Evolutionary conservation across 169 alveolate genomes (phyloP), one percentile per base, ranked within the genome.

Genomic region (Hepatocystis sp.): DNA sequence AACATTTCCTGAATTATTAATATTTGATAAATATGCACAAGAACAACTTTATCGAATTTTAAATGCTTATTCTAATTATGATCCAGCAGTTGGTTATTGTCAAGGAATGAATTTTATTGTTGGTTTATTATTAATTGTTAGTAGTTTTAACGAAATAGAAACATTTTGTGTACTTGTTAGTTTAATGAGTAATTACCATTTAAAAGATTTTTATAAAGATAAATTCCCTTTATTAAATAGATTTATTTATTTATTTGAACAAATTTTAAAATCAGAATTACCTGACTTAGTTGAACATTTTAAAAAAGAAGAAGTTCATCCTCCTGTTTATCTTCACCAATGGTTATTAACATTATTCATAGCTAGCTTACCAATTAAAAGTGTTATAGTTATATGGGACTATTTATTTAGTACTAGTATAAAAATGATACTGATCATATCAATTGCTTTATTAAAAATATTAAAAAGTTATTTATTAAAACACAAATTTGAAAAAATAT

Each of bases 81-180:
- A 92, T 46, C 84, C 91, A 13, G 84, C 94, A 32, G 91, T 94
- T 13, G 95, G 95, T 23, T 95, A 95, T 67, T 94, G 96, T 32
- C 96, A 95, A 92, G 98, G 98, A 17, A 93, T 94, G 97, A 95
- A 95, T 81, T 95, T 91, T 81, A 47, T 95, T 2, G 98, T 96
- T 1, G 95, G 95, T 0, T 67, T 95, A 10, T 51, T 95, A 28
- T 58, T 95, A 19, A 92, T 92, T 55, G 67, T 67, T 28, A 84
- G 91, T 90, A 42, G 85, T 85, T 76, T 91, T 55, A 84, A 86
- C 52, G 85, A 86, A 64, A 55, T 85, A 11, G 84, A 94, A 84
- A 92, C 96, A 56, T 76, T 78, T 28, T 84, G 91, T 91, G 55
- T 92, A 53, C 32, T 93, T 86, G 94, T 86, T 47, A 47, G 91